These are phyloP conservation scores for Pythium scleroteichum DNA, from an alignment of 352 stramenopile species.

Conservation along the genomic window DNA sequence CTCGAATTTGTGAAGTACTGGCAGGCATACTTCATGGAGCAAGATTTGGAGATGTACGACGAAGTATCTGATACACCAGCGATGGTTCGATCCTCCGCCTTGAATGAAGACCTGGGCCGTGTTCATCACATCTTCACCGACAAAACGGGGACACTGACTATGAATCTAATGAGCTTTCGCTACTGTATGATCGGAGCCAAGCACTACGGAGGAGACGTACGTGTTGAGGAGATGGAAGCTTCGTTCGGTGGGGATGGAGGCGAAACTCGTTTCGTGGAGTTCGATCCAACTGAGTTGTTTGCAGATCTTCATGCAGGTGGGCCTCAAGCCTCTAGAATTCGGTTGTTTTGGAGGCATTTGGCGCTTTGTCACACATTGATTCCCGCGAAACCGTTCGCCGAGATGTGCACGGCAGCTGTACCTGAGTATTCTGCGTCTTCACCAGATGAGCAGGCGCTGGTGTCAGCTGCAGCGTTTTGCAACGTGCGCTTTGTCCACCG, in stretches of 20 bases:
- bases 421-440: constrained; percentile 83
- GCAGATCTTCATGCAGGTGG: constrained; percentile 44
- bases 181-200: constrained; percentile 93
- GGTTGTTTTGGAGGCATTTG: constrained; percentile 71
- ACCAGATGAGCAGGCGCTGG: constrained; percentile 77
- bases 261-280: constrained; percentile 54
- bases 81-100: constrained; percentile 72
- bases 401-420: constrained; percentile 75
- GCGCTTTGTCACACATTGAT: constrained; percentile 83
- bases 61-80: constrained; percentile 84
- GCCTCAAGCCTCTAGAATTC: constrained; percentile 44
- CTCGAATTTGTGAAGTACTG: constrained; percentile 96
- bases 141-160: constrained; percentile 95
- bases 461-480: constrained; percentile 70
- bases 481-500: constrained; percentile 81
- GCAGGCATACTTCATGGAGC: constrained; percentile 95
- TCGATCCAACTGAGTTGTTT: constrained; percentile 71
- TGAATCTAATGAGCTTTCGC: constrained; percentile 97
- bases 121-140: constrained; percentile 93
- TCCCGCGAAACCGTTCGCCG: constrained; percentile 58
- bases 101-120: constrained; percentile 93
- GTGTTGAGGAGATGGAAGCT: constrained; percentile 51
- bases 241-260: background rate
- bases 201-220: constrained; percentile 88
- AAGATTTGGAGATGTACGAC: constrained; percentile 92